Percentiles rank a stretch among this genome's conserved stretches.
These are phyloP conservation scores for Pyricularia pennisetigena DNA, from an alignment of 2,329 filamentous ascomycete species.

Conservation along the genomic window DNA sequence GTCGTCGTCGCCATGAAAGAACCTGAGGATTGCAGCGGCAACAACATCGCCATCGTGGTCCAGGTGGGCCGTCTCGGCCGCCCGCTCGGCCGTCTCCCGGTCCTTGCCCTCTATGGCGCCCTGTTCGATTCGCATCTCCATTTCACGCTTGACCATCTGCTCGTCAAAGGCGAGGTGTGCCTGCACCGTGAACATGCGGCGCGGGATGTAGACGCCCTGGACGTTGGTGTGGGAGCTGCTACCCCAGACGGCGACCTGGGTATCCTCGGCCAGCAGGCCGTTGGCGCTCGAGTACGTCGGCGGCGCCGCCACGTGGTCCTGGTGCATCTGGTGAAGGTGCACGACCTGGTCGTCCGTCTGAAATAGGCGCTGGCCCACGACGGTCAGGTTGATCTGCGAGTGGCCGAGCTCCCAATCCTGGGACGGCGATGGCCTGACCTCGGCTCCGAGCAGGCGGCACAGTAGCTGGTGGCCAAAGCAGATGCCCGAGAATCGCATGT, in stretches of 20 bases:
- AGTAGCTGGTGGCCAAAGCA: conserved; percentile 88
- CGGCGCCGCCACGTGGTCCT: conserved; percentile 56
- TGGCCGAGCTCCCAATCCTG: conserved; percentile 68
- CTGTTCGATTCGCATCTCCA: conserved; percentile 47
- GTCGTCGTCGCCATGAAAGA: conserved; percentile 38
- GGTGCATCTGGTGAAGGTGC: conserved; percentile 71
- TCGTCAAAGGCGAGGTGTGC: conserved; percentile 70
- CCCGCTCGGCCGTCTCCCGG: conserved; percentile 39
- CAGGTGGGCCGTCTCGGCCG: conserved; percentile 48
- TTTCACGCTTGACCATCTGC: conserved; percentile 56
- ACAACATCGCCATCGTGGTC: conserved; percentile 63
- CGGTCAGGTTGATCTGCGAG: conserved; percentile 51
- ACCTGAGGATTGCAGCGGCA: conserved; percentile 53
- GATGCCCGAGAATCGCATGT: conserved; percentile 63
- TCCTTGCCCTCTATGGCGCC: conserved; percentile 53
- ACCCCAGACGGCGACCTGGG: conserved; percentile 46
- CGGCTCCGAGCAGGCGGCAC: conserved; percentile 57
- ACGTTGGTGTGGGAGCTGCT: conserved; percentile 54
- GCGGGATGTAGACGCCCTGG: conserved; percentile 63
- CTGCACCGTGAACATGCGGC: conserved; percentile 61
- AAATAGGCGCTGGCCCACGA: conserved; percentile 59
- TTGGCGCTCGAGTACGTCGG: conserved; percentile 25
- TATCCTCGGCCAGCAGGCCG: conserved; percentile 25
- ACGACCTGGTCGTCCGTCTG: conserved; percentile 37
- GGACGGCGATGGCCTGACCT: conserved; percentile 53